A percentile compares a stretch with the other conserved stretches of the same genome.
Conservation (phyloP, 805 yeast species). For the Yueomyces sinensis region DNA sequence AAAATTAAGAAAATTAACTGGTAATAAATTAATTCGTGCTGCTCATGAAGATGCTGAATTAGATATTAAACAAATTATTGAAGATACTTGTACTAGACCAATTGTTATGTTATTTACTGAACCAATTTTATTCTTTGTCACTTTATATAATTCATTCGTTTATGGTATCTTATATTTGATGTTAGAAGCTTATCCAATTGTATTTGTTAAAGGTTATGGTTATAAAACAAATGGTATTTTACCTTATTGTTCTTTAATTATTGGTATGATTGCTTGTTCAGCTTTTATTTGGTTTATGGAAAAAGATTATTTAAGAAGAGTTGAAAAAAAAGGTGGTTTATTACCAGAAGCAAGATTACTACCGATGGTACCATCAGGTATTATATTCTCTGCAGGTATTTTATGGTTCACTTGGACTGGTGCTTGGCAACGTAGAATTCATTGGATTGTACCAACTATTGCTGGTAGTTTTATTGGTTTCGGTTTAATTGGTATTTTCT, state of each 20-base stretch:
- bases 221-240: conserved; percentile 41
- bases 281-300: conserved; percentile 39
- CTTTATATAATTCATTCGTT: conserved; percentile 63
- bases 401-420: conserved; percentile 89
- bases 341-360: conserved; percentile 74
- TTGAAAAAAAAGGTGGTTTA: conserved; percentile 40
- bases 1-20: conserved; percentile 48
- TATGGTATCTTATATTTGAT: conserved; percentile 69
- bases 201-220: conserved; percentile 49
- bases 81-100: conserved; percentile 57
- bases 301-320: conserved; percentile 32
- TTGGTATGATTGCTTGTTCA: conserved; percentile 56
- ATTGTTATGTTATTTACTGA: conserved; percentile 51
- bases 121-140: conserved; percentile 56
- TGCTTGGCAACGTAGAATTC: conserved; percentile 51
- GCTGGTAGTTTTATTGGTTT: conserved; percentile 54
- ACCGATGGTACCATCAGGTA: conserved; percentile 60
- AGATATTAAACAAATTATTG: conserved; percentile 42
- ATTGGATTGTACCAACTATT: conserved; percentile 71
- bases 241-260: conserved; percentile 65
- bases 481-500: conserved; percentile 56
- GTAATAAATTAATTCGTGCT: conserved; percentile 75
- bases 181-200: conserved; percentile 63
- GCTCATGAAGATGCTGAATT: conserved; percentile 55
- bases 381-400: conserved; percentile 64